Conservation (phyloP, 352 stramenopile species). For the Phytophthora ramorum region DNA sequence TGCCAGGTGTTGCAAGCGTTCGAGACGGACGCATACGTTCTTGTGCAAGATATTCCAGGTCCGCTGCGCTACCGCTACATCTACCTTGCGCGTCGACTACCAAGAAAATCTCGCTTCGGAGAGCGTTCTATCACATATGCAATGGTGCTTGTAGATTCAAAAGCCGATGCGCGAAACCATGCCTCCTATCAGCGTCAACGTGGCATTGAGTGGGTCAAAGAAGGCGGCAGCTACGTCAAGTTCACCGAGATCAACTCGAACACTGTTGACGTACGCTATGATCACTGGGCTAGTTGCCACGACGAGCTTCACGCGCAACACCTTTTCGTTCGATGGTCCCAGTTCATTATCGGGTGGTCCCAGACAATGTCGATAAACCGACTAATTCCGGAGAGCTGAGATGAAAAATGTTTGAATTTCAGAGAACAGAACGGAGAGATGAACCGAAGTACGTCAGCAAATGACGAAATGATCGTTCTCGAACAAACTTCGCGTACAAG, state of each 20-base stretch:
- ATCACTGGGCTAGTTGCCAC: conserved; percentile 35
- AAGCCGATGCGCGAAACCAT: conserved; percentile 25
- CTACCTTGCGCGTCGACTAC: neutral
- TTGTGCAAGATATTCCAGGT: conserved; percentile 10
- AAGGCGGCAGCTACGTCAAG: conserved; percentile 36
- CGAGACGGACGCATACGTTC: neutral
- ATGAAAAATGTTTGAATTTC: neutral
- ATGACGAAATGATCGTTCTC: too few species aligned
- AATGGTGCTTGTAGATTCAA: conserved; percentile 36
- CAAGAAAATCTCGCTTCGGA: neutral
- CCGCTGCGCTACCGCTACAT: neutral
- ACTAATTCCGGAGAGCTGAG: neutral
- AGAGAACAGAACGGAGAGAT: too few species aligned
- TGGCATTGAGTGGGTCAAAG: conserved; percentile 33
- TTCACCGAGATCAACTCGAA: conserved; percentile 34
- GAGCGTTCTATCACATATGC: conserved; percentile 26
- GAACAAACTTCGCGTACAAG: too few species aligned
- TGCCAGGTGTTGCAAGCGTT: conserved; percentile 5
- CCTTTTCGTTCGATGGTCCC: neutral
- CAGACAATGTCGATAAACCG: neutral
- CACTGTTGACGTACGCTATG: conserved; percentile 37
- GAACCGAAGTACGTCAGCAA: too few species aligned
- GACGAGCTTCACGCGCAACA: conserved; percentile 7
- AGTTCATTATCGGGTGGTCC: neutral
- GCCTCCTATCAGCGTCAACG: conserved; percentile 23